Evolutionary conservation across 768 basidiomycete genomes (phyloP), one percentile per base, ranked within the genome.

Genomic region (Pleurotus pulmonarius): DNA sequence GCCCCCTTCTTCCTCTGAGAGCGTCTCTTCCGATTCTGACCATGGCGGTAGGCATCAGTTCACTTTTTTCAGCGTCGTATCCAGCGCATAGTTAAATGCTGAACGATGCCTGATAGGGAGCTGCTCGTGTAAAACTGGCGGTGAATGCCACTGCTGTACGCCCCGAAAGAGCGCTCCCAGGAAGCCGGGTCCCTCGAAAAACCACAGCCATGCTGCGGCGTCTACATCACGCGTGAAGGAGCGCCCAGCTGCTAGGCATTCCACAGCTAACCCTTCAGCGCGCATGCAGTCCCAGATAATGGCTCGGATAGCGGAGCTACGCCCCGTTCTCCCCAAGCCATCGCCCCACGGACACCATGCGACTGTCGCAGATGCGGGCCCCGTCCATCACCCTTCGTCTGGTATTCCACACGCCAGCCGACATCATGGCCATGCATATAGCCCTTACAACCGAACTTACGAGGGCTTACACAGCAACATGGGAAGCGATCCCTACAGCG

Each of bases 261-360:
- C 61, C 24, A 53, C 60, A 11, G 55, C 25, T 56, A 53, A 40
- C 25, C 20, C 60, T 24, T 46, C 63, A 1, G 61, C 71, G 49
- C 61, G 58, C 59, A 61, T 69, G 4, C 70, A 80, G 22, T 71
- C 79, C 38, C 79, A 83, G 56, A 80, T 85, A 56, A 70, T 83
- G 11, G 81, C 80, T 6, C 83, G 85, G 57, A 81, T 86, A 46
- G 79, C 84, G 6, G 83, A 85, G 61, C 72, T 86, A 55, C 83
- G 88, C 5, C 86, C 87, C 2, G 84, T 90, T 16, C 81, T 88
- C 37, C 89, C 89, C 4, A 83, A 84, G 8, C 85, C 85, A 13
- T 25, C 62, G 7, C 24, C 37, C 4, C 43, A 58, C 47, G 29
- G 58, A 38, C 56, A 58, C 52, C 24, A 41, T 41, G 11, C 60